Evolutionary conservation across 805 yeast genomes (phyloP), one percentile per base, ranked within the genome.

Genomic region (Wickerhamomyces xylosicus): DNA sequence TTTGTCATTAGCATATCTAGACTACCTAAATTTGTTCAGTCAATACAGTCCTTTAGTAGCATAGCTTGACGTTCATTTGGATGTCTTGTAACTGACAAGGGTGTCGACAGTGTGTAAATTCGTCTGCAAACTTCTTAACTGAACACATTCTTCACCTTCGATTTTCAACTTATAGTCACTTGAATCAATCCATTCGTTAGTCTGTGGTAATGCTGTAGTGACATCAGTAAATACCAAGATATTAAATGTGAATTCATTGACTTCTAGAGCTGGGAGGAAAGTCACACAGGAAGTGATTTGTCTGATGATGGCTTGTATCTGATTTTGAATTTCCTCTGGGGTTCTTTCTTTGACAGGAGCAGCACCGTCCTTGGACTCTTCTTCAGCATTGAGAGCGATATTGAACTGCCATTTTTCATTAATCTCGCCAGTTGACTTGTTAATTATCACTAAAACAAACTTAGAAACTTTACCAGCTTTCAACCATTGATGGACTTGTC

Each of bases 351-450:
- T n/a, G n/a, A n/a, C n/a, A n/a, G n/a, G n/a, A n/a, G n/a, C n/a
- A n/a, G n/a, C n/a, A n/a, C n/a, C n/a, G n/a, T n/a, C n/a, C 11
- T 10, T 34, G 2, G 17, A 3, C 31, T 38, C 41, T 5, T 28
- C 41, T 19, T 20, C 28, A 8, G 36, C 41, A 5, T 36, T 43
- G 13, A 17, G 32, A 5, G 40, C 43, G 6, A 86, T 63, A 46
- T 75, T 73, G 52, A 89, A 89, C 52, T 85, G 85, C 97, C 97
- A 89, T 39, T 85, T 63, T 56, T 89, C 97, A 2, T 79, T 78
- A 2, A 69, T 72, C 27, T 81, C 86, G 0, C 76, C 77, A 0
- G 77, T 66, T 32, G 74, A 77, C 47, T 79, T 79, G 21, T 79
- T 71, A 2, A 86, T 63, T n/a, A 87, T 77, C 9, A 77, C 89